These are phyloP conservation scores for Sodiomyces alkalinus DNA, from an alignment of 2,329 filamentous ascomycete species.

Conservation along the genomic window DNA sequence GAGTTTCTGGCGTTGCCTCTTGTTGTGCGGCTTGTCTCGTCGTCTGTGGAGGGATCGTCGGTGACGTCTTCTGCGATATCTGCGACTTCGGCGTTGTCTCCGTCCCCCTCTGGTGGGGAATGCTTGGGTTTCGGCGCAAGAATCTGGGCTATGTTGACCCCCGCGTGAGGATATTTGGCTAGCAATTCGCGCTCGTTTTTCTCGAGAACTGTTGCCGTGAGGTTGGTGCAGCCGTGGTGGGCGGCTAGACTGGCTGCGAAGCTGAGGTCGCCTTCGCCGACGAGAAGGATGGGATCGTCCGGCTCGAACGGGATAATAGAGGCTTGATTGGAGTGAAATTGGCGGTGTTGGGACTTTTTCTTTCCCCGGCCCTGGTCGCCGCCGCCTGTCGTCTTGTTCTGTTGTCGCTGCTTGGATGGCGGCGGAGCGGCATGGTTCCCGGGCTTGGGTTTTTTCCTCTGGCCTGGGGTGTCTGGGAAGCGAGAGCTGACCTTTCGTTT, in stretches of 20 bases:
- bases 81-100: slow-evolving; percentile 2
- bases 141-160: slow-evolving; percentile 41
- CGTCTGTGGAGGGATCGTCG: slow-evolving; percentile 1
- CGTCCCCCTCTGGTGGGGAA: neutral
- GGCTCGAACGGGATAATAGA: slow-evolving; percentile 53
- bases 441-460: slow-evolving; percentile 6
- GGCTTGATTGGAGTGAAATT: slow-evolving; percentile 17
- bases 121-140: slow-evolving; percentile 3
- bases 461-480: slow-evolving; percentile 6
- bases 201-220: slow-evolving; percentile 59
- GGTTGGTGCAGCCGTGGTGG: slow-evolving; percentile 48
- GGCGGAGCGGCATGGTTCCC: slow-evolving; percentile 2
- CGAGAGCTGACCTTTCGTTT: slow-evolving; percentile 25
- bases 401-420: slow-evolving; percentile 4
- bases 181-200: slow-evolving; percentile 36
- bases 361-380: slow-evolving; percentile 3
- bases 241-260: slow-evolving; percentile 53
- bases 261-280: slow-evolving; percentile 72
- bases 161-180: slow-evolving; percentile 61
- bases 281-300: slow-evolving; percentile 53
- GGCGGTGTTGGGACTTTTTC: slow-evolving; percentile 9
- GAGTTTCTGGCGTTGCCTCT: too few relatives aligned
- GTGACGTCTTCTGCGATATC: slow-evolving; percentile 1
- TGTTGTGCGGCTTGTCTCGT: slow-evolving; percentile 13
- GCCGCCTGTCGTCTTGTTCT: slow-evolving; percentile 8